Conservation (phyloP, 768 basidiomycete genomes). For the Symmetrospora coprosmae region DNA sequence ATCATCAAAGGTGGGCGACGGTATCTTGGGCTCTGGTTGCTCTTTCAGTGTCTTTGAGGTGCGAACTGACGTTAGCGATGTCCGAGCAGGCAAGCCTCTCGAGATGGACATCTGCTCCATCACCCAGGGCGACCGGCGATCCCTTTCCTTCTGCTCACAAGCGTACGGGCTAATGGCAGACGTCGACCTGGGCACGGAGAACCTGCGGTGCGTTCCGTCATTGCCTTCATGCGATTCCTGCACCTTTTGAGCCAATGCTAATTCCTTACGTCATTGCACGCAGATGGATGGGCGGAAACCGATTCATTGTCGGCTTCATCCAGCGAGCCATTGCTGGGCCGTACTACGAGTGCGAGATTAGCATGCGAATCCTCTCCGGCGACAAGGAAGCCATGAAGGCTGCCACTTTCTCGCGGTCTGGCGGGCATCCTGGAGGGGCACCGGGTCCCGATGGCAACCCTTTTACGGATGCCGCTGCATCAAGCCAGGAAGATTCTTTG, state of each 20-base stretch:
- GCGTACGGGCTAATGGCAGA: slow-evolving; percentile 73
- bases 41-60: too few relatives aligned
- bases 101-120: slow-evolving; percentile 63
- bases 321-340: slow-evolving; percentile 51
- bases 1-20: slow-evolving; percentile 54
- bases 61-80: neutral
- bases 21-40: too few relatives aligned
- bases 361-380: slow-evolving; percentile 52
- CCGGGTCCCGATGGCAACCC: too few relatives aligned
- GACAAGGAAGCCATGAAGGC: slow-evolving; percentile 60
- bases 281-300: slow-evolving; percentile 59
- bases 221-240: too few relatives aligned
- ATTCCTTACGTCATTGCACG: neutral
- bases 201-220: slow-evolving; percentile 46
- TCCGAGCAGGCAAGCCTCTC: slow-evolving; percentile 52
- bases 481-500: too few relatives aligned
- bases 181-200: slow-evolving; percentile 49
- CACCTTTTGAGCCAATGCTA: neutral
- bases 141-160: slow-evolving; percentile 70
- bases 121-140: slow-evolving; percentile 50
- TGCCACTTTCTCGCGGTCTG: too few relatives aligned
- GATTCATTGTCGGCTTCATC: slow-evolving; percentile 61
- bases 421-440: too few relatives aligned
- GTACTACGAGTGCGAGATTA: slow-evolving; percentile 55
- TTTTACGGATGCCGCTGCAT: too few relatives aligned